Conservation (phyloP, 768 basidiomycete species). For the Leucocoprinus birnbaumii region DNA sequence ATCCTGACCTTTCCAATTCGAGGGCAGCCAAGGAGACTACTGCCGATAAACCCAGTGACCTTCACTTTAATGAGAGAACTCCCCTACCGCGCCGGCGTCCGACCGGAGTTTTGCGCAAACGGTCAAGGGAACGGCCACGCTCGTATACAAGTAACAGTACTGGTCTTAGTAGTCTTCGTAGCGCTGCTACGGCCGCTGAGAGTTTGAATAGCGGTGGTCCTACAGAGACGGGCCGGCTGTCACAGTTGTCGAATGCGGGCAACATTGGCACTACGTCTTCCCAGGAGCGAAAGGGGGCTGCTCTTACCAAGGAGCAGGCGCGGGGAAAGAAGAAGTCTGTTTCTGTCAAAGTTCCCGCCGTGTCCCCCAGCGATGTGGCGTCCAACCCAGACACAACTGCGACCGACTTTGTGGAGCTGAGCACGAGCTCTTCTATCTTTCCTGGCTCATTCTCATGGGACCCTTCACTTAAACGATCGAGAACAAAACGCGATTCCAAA, state of each 20-base stretch:
- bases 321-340: not conserved
- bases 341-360: not conserved
- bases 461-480: constrained; percentile 28
- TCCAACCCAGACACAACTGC: constrained; percentile 22
- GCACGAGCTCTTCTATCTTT: constrained; percentile 21
- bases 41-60: constrained; percentile 15
- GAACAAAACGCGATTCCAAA: constrained; percentile 34
- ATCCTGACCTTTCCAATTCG: constrained; percentile 9
- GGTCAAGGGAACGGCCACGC: constrained; percentile 42
- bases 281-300: constrained; percentile 4
- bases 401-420: constrained; percentile 9
- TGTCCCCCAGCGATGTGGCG: constrained; percentile 16
- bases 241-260: constrained; percentile 14
- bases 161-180: constrained; percentile 54
- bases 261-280: constrained; percentile 6
- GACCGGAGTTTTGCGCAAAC: constrained; percentile 27
- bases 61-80: constrained; percentile 12
- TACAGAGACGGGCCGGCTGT: constrained; percentile 8
- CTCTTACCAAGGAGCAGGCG: not conserved
- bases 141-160: constrained; percentile 64
- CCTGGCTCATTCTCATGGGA: constrained; percentile 35
- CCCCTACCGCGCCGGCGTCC: constrained; percentile 19
- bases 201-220: constrained; percentile 31
- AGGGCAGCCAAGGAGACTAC: constrained; percentile 18
- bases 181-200: constrained; percentile 49